Evolutionary conservation across 1,284 basidiomycete species (phyloP).

Genomic region (Xerocomus minutiporus): DNA sequence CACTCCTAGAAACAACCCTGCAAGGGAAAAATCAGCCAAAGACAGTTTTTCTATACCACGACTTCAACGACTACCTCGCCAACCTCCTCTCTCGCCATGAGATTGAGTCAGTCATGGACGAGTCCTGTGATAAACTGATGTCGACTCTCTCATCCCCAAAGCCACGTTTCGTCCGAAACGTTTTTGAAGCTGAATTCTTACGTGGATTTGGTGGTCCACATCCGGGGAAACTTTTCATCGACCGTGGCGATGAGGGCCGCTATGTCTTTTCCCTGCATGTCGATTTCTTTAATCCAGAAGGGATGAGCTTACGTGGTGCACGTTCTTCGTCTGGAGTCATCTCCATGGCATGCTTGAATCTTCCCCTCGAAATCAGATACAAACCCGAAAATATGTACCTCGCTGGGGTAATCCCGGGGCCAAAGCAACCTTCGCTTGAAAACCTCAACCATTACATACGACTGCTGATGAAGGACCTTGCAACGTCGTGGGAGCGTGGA

Average conservation of each 20-base stretch:
- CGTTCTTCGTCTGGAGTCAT: constrained; percentile 1
- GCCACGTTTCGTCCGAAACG: constrained; percentile 2
- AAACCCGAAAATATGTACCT: constrained; percentile 14
- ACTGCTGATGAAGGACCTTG: constrained; percentile 7
- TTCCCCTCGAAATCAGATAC: background rate
- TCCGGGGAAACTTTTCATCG: constrained; percentile 1
- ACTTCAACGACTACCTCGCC: background rate
- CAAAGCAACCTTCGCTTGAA: constrained; percentile 7
- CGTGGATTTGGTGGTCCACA: background rate
- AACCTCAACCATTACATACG: constrained; percentile 16
- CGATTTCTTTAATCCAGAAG: constrained; percentile 4
- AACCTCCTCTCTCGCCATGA: constrained; percentile 7
- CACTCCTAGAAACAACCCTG: background rate
- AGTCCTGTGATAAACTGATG: constrained; percentile 4
- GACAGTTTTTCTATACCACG: background rate
- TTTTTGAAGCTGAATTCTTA: constrained; percentile 12
- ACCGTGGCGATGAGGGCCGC: background rate
- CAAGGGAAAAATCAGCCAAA: background rate
- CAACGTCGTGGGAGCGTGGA: constrained; percentile 4
- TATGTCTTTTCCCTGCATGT: constrained; percentile 1
- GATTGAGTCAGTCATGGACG: constrained; percentile 1
- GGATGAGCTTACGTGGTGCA: background rate
- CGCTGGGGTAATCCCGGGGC: constrained; percentile 11
- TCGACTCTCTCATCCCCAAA: background rate
- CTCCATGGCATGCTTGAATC: constrained; percentile 9